Evolutionary conservation across 768 basidiomycete species (phyloP), one percentile per base, ranked within the genome.

Genomic region (Amanita molliuscula): DNA sequence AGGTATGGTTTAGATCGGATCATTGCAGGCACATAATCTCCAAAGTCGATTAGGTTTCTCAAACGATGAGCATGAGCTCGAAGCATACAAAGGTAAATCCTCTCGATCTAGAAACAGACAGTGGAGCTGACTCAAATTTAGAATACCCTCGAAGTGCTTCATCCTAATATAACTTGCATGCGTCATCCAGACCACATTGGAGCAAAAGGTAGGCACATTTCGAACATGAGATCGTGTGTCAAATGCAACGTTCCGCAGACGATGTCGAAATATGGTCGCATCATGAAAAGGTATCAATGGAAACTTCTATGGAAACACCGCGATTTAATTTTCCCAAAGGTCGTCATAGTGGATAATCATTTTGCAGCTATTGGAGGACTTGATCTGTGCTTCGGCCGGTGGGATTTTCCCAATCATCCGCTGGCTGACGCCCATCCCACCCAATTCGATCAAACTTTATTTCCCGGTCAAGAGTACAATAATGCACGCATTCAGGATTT

Each of bases 311-410:
- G 9, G 64, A n/a, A 18, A 5, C 38, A 6, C 62, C 18, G 20
- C 50, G 18, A 31, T 43, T 26, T 13, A 31, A 28, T 37, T 28
- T 21, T 45, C 69, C 69, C 13, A 18, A 16, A 69, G 67, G 79
- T 91, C 40, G 87, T 93, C 18, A 78, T 91, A 21, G 82, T 95
- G 6, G 93, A 96, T 62, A 89, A 92, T 59, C 81, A 86, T 58
- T 75, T 70, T 45, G 91, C 88, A 2, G 87, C 84, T 56, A 82
- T 96, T 48, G 96, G 96, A 20, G 96, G 96, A 9, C 79, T 99
- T 23, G 96, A 99, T 63, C 73, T 96, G 15, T 97, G 92, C 69
- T 96, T 93, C 57, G 96, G 96, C 9, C 84, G 96, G 16, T 99
- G 95, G 94, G 96, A 98, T 66, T 90, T 88, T 0, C 81, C 89